Evolutionary conservation across 2,329 filamentous ascomycete species (phyloP).

Genomic region (Aspergillus nomiae): DNA sequence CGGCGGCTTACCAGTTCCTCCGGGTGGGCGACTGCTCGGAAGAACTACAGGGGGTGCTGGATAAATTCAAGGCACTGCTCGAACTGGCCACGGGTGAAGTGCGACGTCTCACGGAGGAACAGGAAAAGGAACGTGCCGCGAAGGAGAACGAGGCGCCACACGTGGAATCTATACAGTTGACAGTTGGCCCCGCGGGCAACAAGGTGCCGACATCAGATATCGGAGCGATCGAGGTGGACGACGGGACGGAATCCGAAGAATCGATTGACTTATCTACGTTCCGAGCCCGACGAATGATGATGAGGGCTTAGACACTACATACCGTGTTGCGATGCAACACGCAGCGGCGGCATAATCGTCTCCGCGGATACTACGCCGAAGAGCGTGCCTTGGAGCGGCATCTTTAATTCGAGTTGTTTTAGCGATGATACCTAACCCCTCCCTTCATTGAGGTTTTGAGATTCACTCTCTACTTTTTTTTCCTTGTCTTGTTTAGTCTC

Average conservation of each 20-base stretch:
- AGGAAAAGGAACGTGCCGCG: conserved; percentile 32
- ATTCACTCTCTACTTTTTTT: neutral
- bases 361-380: neutral
- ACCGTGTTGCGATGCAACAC: neutral
- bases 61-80: conserved; percentile 65
- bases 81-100: conserved; percentile 63
- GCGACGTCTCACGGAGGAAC: conserved; percentile 57
- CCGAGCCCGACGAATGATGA: conserved; percentile 17
- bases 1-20: conserved; percentile 85
- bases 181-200: neutral
- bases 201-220: conserved; percentile 2
- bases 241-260: conserved; percentile 18
- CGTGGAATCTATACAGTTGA: conserved; percentile 5
- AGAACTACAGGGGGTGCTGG: conserved; percentile 71
- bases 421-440: conserved; percentile 9
- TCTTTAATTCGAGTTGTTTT: neutral
- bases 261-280: conserved; percentile 23
- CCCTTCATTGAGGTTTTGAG: conserved; percentile 3
- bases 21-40: conserved; percentile 80
- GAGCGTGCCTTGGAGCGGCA: neutral
- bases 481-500: neutral
- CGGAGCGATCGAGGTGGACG: conserved; percentile 22
- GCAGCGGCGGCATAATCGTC: neutral
- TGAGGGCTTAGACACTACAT: conserved; percentile 1
- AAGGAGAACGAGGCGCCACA: conserved; percentile 17